Evolutionary conservation across 768 basidiomycete genomes (phyloP), one percentile per base, ranked within the genome.

Genomic region (Chiua virens): DNA sequence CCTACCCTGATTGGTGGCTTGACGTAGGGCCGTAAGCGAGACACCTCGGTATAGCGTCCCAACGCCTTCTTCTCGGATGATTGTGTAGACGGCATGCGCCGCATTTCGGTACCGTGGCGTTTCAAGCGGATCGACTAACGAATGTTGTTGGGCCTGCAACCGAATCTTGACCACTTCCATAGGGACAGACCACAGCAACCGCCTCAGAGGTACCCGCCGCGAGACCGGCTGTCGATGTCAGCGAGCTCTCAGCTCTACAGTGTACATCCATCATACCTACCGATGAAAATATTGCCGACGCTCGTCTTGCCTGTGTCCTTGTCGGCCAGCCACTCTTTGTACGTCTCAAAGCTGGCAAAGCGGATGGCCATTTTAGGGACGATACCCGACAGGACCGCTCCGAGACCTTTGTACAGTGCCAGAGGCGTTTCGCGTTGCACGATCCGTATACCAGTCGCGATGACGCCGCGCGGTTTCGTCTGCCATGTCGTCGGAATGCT

Each of bases 101-200:
- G 97, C 97, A 73, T 97, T 98, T 23, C 96, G 81, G 71, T 99
- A 99, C 69, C 89, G 81, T 5, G 97, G 97, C 15, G 82, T 76
- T 64, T 99, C 97, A 47, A 96, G 72, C 32, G 97, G 97, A 70
- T 99, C 97, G 8, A 94, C 92, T 42, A 99, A 78, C 20, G 96
- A 98, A 70, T 98, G 97, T 64, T 90, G 88, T 65, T 99, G 97
- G 4, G 97, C 96, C 71, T 99, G 97, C 61, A 99, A 74, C 23
- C 97, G 83, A 65, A 99, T 98, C 78, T 98, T 98, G 67, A 99
- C 91, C 18, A 98, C 97, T 67, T 99, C 97, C 97, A 99, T 98
- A 0, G 97, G n/a, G 97, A 40, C 90, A 96, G 11, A 99, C 97
- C 40, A 99, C 92, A 15, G 84, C 77, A 17, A 99, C 82, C 3